phyloP scores from a whole-genome alignment of 768 basidiomycete genomes.

The Lactarius deliciosus region DNA sequence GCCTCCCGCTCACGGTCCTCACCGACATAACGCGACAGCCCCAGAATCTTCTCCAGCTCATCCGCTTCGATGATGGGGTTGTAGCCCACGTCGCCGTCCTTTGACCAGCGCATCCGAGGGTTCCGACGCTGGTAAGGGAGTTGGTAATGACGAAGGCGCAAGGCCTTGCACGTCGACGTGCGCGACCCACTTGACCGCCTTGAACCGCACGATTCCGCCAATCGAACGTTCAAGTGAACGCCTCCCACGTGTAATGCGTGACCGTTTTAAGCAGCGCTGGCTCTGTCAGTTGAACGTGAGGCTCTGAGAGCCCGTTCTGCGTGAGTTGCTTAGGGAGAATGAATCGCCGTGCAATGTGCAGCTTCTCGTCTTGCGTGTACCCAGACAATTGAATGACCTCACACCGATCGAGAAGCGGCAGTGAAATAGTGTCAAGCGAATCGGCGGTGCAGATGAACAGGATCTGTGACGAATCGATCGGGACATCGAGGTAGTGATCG shows the following conservation, averaged over 20 bases:
- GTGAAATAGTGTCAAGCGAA: slow-evolving; percentile 82
- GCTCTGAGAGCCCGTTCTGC: slow-evolving; percentile 68
- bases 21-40: slow-evolving; percentile 74
- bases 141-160: slow-evolving; percentile 24
- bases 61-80: slow-evolving; percentile 56
- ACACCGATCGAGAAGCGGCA: slow-evolving; percentile 80
- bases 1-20: slow-evolving; percentile 78
- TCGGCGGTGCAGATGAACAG: slow-evolving; percentile 95
- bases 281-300: slow-evolving; percentile 65
- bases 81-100: slow-evolving; percentile 41
- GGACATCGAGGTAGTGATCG: slow-evolving; percentile 82
- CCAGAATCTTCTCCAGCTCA: slow-evolving; percentile 83
- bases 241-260: slow-evolving; percentile 84
- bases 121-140: background rate
- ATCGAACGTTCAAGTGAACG: slow-evolving; percentile 84
- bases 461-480: slow-evolving; percentile 78
- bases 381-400: slow-evolving; percentile 84
- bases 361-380: slow-evolving; percentile 91
- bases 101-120: background rate
- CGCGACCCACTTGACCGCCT: slow-evolving; percentile 90
- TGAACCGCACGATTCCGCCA: slow-evolving; percentile 83
- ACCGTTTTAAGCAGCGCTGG: slow-evolving; percentile 70
- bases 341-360: slow-evolving; percentile 84
- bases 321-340: slow-evolving; percentile 80
- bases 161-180: slow-evolving; percentile 44